phyloP scores from a whole-genome alignment of 1,284 basidiomycete species.

The Coriolopsis trogii region DNA sequence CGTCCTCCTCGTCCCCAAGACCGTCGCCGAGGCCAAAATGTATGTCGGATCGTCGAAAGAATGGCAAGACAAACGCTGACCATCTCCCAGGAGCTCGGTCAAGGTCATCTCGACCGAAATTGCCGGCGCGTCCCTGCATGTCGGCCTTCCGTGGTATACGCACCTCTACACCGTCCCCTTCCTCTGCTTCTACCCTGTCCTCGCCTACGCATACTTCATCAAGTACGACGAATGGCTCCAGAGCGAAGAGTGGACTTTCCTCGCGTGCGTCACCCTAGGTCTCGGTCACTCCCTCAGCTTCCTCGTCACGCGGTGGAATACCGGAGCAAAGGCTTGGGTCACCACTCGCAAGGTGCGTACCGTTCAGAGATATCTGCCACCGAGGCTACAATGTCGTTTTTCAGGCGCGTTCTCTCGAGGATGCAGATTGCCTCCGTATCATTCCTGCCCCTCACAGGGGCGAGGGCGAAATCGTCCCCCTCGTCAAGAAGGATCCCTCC shows the following conservation, averaged over 20 bases:
- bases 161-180: conserved; percentile 89
- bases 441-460: conserved; percentile 88
- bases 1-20: not conserved
- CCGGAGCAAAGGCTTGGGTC: conserved; percentile 77
- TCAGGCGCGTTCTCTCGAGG: conserved; percentile 67
- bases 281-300: conserved; percentile 92
- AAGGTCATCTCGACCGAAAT: conserved; percentile 88
- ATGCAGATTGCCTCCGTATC: conserved; percentile 84
- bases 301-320: conserved; percentile 90
- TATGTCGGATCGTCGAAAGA: not conserved
- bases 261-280: conserved; percentile 86
- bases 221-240: conserved; percentile 90
- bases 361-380: conserved; percentile 1
- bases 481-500: conserved; percentile 64
- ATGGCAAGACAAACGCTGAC: not conserved
- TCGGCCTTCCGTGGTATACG: conserved; percentile 74
- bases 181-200: conserved; percentile 84
- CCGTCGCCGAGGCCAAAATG: conserved; percentile 7
- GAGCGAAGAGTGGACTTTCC: conserved; percentile 96
- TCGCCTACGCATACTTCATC: conserved; percentile 90
- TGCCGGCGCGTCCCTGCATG: conserved; percentile 77
- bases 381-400: not conserved
- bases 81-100: conserved; percentile 44
- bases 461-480: conserved; percentile 86
- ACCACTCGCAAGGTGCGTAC: conserved; percentile 66